Evolutionary conservation across 2,329 filamentous ascomycete species (phyloP), one percentile per base, ranked within the genome.

Genomic region (Neurospora crassa): DNA sequence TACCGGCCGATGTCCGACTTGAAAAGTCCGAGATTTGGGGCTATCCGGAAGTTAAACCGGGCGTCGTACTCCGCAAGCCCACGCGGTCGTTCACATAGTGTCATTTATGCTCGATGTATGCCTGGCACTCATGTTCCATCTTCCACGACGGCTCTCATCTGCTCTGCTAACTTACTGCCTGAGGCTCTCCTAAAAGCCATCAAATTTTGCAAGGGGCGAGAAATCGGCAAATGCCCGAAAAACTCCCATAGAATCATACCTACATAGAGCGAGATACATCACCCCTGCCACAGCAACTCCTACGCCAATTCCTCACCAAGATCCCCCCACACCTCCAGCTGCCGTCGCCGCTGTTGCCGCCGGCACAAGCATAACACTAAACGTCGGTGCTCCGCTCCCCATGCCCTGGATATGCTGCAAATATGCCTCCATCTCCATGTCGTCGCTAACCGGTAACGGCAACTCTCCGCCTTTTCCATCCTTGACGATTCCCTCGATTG

Each of bases 361-460:
- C 24, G 71, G 70, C 43, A 75, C 71, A 43, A 79, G 47, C 70
- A 82, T 81, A 16, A 85, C 81, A 67, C 78, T 79, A 74, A 85
- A 85, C 10, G 81, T 83, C 7, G 83, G 82, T 42, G 83, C 79
- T 29, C 75, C 76, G 14, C 77, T 83, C 80, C 45, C 82, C 63
- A 41, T 71, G 11, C 73, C 84, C 74, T 87, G 82, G 37, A 90
- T 83, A 77, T 92, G 90, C 67, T 86, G 84, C 74, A 96, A 79
- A 80, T 94, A 95, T 0, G 90, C 90, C 72, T 86, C 86, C 73
- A 96, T 79, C 80, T 95, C 91, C 73, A 89, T 87, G 75, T 94
- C 90, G 53, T 89, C 85, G 70, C 90, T 89, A 75, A 95, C 90
- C 70, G 85, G 81, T 76, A 92, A 86, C 18, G 83, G 83, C 67